These are phyloP conservation scores for Diplodia corticola DNA, from an alignment of 2,329 filamentous ascomycete genomes.

Conservation along the genomic window DNA sequence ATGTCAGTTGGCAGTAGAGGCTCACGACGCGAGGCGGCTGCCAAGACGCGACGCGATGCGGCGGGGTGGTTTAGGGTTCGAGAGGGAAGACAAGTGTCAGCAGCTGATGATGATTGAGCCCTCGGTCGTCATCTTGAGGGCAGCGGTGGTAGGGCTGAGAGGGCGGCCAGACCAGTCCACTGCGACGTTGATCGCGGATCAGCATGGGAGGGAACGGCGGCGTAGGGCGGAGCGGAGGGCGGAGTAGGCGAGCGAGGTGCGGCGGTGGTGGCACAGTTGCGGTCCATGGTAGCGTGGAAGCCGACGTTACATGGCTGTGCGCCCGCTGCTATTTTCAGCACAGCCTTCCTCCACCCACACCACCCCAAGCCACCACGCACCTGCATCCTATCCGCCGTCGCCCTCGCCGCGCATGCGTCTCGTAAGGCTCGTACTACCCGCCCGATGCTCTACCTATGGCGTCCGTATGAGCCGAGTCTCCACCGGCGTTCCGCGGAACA, in stretches of 20 bases:
- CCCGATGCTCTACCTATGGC: neutral
- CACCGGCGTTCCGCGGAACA: neutral
- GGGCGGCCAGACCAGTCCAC: neutral
- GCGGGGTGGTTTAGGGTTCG: too few relatives aligned
- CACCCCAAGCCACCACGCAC: neutral
- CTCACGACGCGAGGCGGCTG: neutral
- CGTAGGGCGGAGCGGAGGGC: conserved; percentile 1
- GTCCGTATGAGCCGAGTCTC: neutral
- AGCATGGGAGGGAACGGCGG: neutral
- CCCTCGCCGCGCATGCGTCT: neutral
- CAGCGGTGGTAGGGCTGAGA: neutral
- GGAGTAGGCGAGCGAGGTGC: neutral
- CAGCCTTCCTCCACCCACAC: neutral
- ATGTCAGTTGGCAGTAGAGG: neutral
- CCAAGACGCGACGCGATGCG: neutral
- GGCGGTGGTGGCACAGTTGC: neutral
- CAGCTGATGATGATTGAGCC: neutral
- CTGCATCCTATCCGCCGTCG: neutral
- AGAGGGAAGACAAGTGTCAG: too few relatives aligned
- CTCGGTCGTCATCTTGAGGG: neutral
- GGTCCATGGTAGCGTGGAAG: neutral
- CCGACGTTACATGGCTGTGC: neutral
- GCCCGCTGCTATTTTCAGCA: conserved; percentile 12
- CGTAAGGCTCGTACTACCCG: conserved; percentile 17
- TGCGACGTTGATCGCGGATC: neutral